Percentiles rank a stretch among this genome's conserved stretches.
These are phyloP conservation scores for Macrolepiota albuminosa DNA, from an alignment of 768 basidiomycete genomes.

Conservation along the genomic window DNA sequence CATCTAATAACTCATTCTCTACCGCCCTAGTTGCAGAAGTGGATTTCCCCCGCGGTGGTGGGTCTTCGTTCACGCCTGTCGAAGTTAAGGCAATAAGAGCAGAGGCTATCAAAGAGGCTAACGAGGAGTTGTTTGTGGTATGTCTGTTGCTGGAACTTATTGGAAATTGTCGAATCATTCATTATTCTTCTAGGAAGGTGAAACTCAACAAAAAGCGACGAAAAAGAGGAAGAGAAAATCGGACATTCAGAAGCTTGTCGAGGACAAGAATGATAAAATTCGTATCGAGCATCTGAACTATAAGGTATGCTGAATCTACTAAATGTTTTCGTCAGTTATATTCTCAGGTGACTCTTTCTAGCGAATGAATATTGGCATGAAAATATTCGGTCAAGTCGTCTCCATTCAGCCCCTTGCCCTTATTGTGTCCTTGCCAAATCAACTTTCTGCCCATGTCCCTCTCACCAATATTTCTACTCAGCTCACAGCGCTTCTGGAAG, in stretches of 20 bases:
- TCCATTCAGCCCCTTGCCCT: constrained; percentile 85
- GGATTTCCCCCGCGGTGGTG: constrained; percentile 95
- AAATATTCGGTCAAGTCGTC: constrained; percentile 82
- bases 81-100: constrained; percentile 84
- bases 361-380: constrained; percentile 82
- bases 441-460: constrained; percentile 89
- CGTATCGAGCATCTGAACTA: constrained; percentile 93
- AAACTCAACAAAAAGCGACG: constrained; percentile 33
- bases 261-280: constrained; percentile 48
- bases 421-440: constrained; percentile 92
- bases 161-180: constrained; percentile 3
- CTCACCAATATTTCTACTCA: constrained; percentile 87
- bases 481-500: constrained; percentile 68
- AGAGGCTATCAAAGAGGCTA: constrained; percentile 82
- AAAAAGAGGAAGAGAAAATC: constrained; percentile 47
- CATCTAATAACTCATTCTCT: constrained; percentile 20
- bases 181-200: constrained; percentile 30
- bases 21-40: constrained; percentile 49
- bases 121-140: constrained; percentile 74
- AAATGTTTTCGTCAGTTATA: neutral
- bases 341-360: constrained; percentile 22
- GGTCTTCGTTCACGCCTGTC: constrained; percentile 79
- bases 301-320: constrained; percentile 48
- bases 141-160: constrained; percentile 14
- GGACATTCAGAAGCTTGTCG: constrained; percentile 28